Percentiles rank a stretch among this genome's conserved stretches.
Evolutionary conservation across 257 asterid genomes (phyloP).

Genomic region (Echites panduratus): DNA sequence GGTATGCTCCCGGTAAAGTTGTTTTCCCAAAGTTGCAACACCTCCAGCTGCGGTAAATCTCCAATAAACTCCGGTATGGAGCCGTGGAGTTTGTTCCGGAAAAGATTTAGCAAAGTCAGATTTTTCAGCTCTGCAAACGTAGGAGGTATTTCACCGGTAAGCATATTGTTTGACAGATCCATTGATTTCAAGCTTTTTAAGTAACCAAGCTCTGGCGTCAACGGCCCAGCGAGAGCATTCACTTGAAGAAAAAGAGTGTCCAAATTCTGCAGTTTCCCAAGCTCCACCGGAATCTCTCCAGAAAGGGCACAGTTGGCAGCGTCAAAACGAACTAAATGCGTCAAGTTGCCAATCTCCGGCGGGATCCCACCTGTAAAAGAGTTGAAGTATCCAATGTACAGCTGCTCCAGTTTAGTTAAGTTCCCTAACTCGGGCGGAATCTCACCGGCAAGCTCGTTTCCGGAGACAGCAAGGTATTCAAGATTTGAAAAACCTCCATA

Average conservation of each 20-base stretch:
- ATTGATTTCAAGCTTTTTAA: constrained; percentile 70
- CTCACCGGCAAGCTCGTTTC: constrained; percentile 60
- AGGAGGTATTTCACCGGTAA: constrained; percentile 68
- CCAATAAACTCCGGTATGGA: constrained; percentile 83
- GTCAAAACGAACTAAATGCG: constrained; percentile 53
- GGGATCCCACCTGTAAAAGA: constrained; percentile 71
- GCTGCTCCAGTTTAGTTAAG: constrained; percentile 51
- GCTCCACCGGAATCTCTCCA: constrained; percentile 73
- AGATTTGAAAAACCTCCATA: constrained; percentile 49
- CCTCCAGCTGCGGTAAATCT: constrained; percentile 71
- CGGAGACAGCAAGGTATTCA: constrained; percentile 77
- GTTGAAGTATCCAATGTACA: constrained; percentile 78
- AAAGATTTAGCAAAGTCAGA: constrained; percentile 70
- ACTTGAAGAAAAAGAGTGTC: constrained; percentile 91
- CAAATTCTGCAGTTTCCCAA: constrained; percentile 58
- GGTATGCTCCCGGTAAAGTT: constrained; percentile 92
- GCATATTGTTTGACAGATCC: constrained; percentile 81
- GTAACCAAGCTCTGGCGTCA: constrained; percentile 67
- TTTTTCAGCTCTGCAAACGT: constrained; percentile 63
- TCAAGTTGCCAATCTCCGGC: constrained; percentile 63
- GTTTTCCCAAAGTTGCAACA: constrained; percentile 91
- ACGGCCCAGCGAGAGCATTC: constrained; percentile 55
- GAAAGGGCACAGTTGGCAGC: constrained; percentile 85
- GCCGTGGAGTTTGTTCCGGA: constrained; percentile 83
- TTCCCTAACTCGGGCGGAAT: constrained; percentile 75